phyloP scores from a whole-genome alignment of 805 yeast species.

The Candida morakotiae region DNA sequence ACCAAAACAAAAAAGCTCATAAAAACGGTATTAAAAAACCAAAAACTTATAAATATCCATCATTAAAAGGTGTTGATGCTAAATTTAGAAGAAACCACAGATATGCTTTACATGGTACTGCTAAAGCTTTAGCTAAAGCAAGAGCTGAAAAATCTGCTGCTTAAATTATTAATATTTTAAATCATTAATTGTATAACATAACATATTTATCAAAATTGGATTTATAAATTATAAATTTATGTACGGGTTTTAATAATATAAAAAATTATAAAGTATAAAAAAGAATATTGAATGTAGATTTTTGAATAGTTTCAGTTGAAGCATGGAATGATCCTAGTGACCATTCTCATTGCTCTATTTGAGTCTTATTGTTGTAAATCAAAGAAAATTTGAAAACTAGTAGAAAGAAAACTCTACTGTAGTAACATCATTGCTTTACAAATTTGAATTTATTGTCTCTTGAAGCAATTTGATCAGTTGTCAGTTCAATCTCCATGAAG shows the following conservation, averaged over 20 bases:
- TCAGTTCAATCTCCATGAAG: too few species aligned
- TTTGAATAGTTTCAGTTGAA: background rate
- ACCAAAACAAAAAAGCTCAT: conserved; percentile 99
- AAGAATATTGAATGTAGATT: background rate
- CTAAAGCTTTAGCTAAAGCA: conserved; percentile 85
- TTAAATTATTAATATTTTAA: conserved; percentile 5
- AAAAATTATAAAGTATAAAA: background rate
- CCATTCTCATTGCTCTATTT: too few species aligned
- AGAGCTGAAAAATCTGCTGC: conserved; percentile 50
- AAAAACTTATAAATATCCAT: conserved; percentile 95
- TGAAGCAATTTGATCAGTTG: too few species aligned
- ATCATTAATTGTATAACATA: background rate
- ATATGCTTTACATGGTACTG: conserved; percentile 97
- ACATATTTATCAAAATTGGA: conserved; percentile 9
- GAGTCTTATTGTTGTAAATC: too few species aligned
- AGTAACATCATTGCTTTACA: too few species aligned
- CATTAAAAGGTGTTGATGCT: conserved; percentile 98
- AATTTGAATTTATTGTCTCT: too few species aligned
- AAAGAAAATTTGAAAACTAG: too few species aligned
- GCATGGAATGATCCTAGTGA: too few species aligned
- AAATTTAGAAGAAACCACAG: conserved; percentile 99
- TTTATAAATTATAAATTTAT: conserved; percentile 9
- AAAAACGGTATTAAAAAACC: conserved; percentile 99
- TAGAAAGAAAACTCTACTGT: too few species aligned
- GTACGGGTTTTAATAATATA: conserved; percentile 10